Evolutionary conservation across 768 basidiomycete species (phyloP).

Genomic region (Lyophyllum shimeji): DNA sequence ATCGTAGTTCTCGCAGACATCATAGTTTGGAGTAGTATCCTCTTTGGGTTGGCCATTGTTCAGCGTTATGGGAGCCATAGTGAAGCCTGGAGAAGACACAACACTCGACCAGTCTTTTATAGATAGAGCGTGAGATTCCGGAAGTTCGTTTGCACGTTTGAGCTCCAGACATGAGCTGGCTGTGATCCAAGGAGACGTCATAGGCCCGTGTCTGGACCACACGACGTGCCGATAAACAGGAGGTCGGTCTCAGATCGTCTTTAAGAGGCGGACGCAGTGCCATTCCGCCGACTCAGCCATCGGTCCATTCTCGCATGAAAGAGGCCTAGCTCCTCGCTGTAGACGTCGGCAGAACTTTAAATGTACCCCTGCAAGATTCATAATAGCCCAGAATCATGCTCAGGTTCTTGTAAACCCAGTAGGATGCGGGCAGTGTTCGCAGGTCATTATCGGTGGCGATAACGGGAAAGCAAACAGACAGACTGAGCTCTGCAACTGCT

Average conservation of each 20-base stretch:
- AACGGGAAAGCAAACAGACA: too few relatives aligned
- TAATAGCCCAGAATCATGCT: too few relatives aligned
- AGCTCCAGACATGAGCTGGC: neutral
- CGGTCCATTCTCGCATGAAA: too few relatives aligned
- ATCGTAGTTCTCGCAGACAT: slow-evolving; percentile 53
- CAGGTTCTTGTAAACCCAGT: too few relatives aligned
- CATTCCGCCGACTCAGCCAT: too few relatives aligned
- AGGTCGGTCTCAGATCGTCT: neutral
- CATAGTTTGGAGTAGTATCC: slow-evolving; percentile 25
- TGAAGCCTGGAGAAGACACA: neutral
- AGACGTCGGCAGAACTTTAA: too few relatives aligned
- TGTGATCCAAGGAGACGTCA: neutral
- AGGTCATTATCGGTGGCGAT: too few relatives aligned
- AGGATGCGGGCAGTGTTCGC: too few relatives aligned
- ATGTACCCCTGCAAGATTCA: too few relatives aligned
- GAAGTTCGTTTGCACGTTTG: neutral
- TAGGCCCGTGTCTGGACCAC: neutral
- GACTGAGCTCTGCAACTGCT: neutral
- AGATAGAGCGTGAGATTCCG: slow-evolving; percentile 6
- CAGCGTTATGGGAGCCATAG: slow-evolving; percentile 5
- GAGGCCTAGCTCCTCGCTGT: too few relatives aligned
- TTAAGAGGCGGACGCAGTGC: neutral
- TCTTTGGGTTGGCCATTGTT: slow-evolving; percentile 8
- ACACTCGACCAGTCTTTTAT: slow-evolving; percentile 2
- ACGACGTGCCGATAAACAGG: too few relatives aligned